Conservation (phyloP, 306 rosid genomes). For the Sphenostylis stenocarpa region DNA sequence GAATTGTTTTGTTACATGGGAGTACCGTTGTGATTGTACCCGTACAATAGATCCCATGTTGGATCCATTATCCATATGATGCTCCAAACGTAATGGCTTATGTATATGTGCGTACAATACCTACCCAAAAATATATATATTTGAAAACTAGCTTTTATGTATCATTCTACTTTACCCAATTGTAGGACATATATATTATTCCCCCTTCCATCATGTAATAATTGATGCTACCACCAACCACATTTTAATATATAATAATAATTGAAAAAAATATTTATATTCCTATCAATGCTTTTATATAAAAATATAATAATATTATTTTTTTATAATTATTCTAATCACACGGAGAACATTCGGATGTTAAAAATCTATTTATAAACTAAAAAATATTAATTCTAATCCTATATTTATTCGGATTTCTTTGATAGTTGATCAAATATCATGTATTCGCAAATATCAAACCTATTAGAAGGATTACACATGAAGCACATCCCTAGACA, state of each 20-base stretch:
- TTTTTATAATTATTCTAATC: too few species aligned
- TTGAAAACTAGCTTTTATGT: not conserved
- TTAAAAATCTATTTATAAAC: too few species aligned
- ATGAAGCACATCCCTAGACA: too few species aligned
- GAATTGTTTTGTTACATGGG: not conserved
- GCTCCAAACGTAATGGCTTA: not conserved
- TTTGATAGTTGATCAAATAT: too few species aligned
- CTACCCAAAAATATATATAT: not conserved
- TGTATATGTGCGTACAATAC: not conserved
- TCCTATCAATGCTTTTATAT: not conserved
- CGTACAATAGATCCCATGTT: constrained; percentile 20
- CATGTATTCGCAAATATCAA: too few species aligned
- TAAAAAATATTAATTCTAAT: too few species aligned
- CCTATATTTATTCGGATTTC: too few species aligned
- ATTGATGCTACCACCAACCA: not conserved
- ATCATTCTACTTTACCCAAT: not conserved
- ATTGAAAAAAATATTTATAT: not conserved
- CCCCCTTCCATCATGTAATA: not conserved
- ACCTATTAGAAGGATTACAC: too few species aligned
- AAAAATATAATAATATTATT: too few species aligned
- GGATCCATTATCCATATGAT: constrained; percentile 15
- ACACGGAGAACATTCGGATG: too few species aligned
- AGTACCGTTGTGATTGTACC: constrained; percentile 17
- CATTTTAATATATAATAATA: not conserved
- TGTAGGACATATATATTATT: not conserved